Percentiles rank a stretch among this genome's conserved stretches.
phyloP scores from a whole-genome alignment of 768 basidiomycete species.

The Ramaria sp. region DNA sequence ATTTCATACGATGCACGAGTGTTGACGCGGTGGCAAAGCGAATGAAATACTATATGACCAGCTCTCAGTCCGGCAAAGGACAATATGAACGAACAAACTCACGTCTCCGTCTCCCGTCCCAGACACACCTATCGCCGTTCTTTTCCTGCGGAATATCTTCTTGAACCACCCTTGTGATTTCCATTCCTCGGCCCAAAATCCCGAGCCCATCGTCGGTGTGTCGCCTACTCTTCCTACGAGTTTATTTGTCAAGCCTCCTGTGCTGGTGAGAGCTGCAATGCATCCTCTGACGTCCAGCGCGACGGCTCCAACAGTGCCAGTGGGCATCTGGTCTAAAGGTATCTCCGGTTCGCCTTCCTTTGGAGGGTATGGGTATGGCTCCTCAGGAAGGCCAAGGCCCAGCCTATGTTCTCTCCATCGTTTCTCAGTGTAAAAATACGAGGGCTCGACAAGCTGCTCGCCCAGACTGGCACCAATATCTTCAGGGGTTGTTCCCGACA shows the following conservation, averaged over 20 bases:
- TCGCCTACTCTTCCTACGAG: slow-evolving; percentile 76
- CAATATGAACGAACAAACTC: slow-evolving; percentile 16
- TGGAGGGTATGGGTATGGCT: slow-evolving; percentile 32
- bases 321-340: slow-evolving; percentile 49
- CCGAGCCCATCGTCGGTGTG: slow-evolving; percentile 66
- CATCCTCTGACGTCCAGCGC: slow-evolving; percentile 68
- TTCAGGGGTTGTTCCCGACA: slow-evolving; percentile 60
- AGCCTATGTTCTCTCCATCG: slow-evolving; percentile 72
- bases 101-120: slow-evolving; percentile 84
- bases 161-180: slow-evolving; percentile 20
- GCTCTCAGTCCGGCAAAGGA: background rate
- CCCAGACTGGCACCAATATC: slow-evolving; percentile 44
- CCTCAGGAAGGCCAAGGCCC: slow-evolving; percentile 64
- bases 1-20: slow-evolving; percentile 55
- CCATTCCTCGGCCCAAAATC: slow-evolving; percentile 86
- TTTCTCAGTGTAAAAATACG: slow-evolving; percentile 66
- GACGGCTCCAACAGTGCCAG: slow-evolving; percentile 78
- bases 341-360: slow-evolving; percentile 13
- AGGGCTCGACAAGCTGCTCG: slow-evolving; percentile 51
- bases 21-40: slow-evolving; percentile 55
- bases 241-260: slow-evolving; percentile 78
- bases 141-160: slow-evolving; percentile 23
- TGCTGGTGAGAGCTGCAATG: slow-evolving; percentile 64
- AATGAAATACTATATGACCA: slow-evolving; percentile 54
- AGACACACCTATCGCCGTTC: slow-evolving; percentile 56